phyloP scores from a whole-genome alignment of 768 basidiomycete species.

The Mycena polygramma region DNA sequence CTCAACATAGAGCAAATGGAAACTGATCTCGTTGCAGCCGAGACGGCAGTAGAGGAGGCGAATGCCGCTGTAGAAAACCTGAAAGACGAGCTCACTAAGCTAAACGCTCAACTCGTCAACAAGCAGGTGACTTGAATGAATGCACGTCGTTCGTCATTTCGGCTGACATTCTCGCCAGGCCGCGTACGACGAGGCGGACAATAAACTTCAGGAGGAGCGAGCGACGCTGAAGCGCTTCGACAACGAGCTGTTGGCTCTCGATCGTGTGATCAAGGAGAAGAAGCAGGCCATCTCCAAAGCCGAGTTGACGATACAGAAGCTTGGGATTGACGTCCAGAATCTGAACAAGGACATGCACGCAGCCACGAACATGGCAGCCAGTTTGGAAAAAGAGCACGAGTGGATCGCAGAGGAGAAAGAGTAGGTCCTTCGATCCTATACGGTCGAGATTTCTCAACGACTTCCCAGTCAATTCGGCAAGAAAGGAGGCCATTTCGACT shows the following conservation, averaged over 20 bases:
- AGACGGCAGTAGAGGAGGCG: conserved; percentile 57
- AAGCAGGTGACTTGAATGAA: conserved; percentile 54
- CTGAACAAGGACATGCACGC: conserved; percentile 75
- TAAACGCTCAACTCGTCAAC: conserved; percentile 61
- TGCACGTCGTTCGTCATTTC: neutral
- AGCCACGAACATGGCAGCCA: conserved; percentile 63
- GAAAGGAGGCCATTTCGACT: conserved; percentile 85
- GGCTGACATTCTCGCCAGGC: neutral
- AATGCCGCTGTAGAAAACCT: conserved; percentile 63
- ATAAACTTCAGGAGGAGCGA: conserved; percentile 81
- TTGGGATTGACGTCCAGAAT: conserved; percentile 77
- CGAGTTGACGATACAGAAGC: conserved; percentile 73
- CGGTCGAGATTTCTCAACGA: conserved; percentile 6
- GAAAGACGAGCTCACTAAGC: conserved; percentile 70
- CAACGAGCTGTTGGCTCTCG: conserved; percentile 77
- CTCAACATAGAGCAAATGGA: conserved; percentile 79
- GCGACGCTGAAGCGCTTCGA: conserved; percentile 92
- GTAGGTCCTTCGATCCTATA: conserved; percentile 53
- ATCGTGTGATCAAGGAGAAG: conserved; percentile 66
- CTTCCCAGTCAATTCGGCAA: conserved; percentile 84
- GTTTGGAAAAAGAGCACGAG: conserved; percentile 84
- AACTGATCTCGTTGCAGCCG: conserved; percentile 71
- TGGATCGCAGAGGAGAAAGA: conserved; percentile 93
- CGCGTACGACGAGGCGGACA: conserved; percentile 73
- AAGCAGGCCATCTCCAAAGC: conserved; percentile 56